Conservation (phyloP, 805 yeast genomes). For the Lachancea quebecensis region DNA sequence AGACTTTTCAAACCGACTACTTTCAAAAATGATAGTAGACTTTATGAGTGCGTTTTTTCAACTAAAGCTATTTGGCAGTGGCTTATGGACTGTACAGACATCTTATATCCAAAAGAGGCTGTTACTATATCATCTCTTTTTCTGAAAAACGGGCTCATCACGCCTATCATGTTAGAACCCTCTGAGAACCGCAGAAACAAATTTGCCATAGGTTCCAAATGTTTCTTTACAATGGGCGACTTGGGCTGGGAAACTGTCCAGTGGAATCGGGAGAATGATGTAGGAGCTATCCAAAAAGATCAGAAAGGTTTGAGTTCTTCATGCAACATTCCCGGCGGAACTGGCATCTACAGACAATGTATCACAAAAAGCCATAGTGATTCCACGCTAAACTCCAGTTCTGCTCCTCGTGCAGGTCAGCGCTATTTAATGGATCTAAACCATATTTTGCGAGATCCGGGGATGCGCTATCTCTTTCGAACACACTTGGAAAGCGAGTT, state of each 20-base stretch:
- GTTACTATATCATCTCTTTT: slow-evolving; percentile 46
- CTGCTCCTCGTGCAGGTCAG: neutral
- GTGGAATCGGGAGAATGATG: slow-evolving; percentile 16
- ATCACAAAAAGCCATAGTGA: neutral
- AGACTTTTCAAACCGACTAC: slow-evolving; percentile 44
- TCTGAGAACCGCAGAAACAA: slow-evolving; percentile 27
- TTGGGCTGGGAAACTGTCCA: slow-evolving; percentile 36
- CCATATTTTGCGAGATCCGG: slow-evolving; percentile 63
- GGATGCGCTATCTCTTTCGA: slow-evolving; percentile 59
- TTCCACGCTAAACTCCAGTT: neutral
- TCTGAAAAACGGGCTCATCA: slow-evolving; percentile 40
- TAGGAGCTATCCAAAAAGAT: neutral
- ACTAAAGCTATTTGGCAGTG: slow-evolving; percentile 82
- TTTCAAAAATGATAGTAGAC: slow-evolving; percentile 26
- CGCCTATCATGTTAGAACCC: slow-evolving; percentile 36
- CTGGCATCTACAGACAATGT: neutral
- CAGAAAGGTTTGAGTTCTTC: neutral
- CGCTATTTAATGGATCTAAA: slow-evolving; percentile 18
- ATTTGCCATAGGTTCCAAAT: slow-evolving; percentile 33
- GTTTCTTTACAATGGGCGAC: slow-evolving; percentile 39
- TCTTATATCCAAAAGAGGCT: slow-evolving; percentile 47
- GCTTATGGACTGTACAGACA: slow-evolving; percentile 85
- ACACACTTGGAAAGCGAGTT: slow-evolving; percentile 55
- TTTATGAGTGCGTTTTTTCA: slow-evolving; percentile 46
- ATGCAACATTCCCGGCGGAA: neutral